Evolutionary conservation across 73 alveolate genomes (phyloP), one percentile per base, ranked within the genome.

Genomic region (Symbiodinium pilosum): DNA sequence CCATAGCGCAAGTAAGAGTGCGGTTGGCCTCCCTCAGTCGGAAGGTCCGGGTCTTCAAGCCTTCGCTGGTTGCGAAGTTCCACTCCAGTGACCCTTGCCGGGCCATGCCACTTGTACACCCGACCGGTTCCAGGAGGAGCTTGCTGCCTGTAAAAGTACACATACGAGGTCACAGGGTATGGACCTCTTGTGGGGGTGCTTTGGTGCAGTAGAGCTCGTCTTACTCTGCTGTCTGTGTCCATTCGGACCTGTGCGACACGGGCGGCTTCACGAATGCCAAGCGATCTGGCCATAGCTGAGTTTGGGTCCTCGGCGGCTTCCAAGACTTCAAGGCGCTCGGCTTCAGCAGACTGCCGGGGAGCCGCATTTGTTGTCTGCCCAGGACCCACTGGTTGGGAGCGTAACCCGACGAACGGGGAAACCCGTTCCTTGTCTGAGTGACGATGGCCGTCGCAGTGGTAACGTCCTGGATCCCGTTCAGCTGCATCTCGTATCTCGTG

Each of bases 1-100:
- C 95, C 95, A 39, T 47, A 88, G 30, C 95, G 86, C 95, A 86
- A 88, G 86, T 86, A 86, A 7, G 92, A 84, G 21, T 84, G 92
- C 0, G 92, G 92, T 43, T 84, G 92, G 14, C 92, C 92, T 1
- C 92, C 92, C 28, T 84, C 92, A 0, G 92, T 84, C 1, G 86
- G 47, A 0, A 47, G 92, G 4, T 84, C 92, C 20, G 20, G 41
- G 30, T 84, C 75, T 30, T 42, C 92, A 0, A 84, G 73, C 0
- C 92, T 71, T 30, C 40, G 77, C 3, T 11, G 92, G 43, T 84
- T 84, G 14, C 92, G 51, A 4, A 84, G 43, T 30, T 84, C 92
- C 43, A 84, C 92, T 2, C 92, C 92, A 9, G 43, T 84, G 43
- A 86, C 93, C 4, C 83, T 24, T 7, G 84, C 81, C 11, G 83